Conservation (phyloP, 2,329 filamentous ascomycete species). For the Ilyonectria destructans region DNA sequence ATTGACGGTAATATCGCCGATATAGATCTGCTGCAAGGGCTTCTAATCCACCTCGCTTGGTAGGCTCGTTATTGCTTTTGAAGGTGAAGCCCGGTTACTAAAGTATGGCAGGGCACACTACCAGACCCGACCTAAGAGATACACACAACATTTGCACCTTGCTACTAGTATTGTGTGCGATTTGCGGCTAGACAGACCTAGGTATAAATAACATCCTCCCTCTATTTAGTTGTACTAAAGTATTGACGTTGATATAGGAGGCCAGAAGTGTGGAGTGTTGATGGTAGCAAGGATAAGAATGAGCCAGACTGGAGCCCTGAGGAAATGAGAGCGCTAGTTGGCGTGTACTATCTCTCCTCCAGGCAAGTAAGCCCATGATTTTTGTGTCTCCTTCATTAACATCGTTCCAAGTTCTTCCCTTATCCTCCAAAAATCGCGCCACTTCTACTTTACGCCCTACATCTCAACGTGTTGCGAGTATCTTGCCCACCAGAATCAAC, state of each 20-base stretch:
- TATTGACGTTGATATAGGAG: conserved; percentile 21
- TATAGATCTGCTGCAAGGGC: conserved; percentile 51
- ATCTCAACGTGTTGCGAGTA: conserved; percentile 46
- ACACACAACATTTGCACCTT: conserved; percentile 50
- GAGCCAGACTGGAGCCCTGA: conserved; percentile 47
- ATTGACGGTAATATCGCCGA: conserved; percentile 40
- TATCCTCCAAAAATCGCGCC: conserved; percentile 51
- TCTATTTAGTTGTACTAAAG: not conserved
- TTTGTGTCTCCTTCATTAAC: not conserved
- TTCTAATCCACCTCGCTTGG: conserved; percentile 53
- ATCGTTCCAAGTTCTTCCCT: conserved; percentile 44
- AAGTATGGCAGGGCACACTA: conserved; percentile 51
- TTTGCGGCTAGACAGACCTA: conserved; percentile 49
- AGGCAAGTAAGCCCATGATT: conserved; percentile 27
- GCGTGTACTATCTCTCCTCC: conserved; percentile 52
- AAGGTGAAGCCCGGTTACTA: not conserved
- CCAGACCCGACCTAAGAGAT: conserved; percentile 48
- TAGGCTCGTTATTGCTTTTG: not conserved
- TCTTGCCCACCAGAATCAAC: conserved; percentile 33
- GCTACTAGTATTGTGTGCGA: conserved; percentile 53
- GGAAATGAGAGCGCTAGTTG: conserved; percentile 50
- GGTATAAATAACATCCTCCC: not conserved
- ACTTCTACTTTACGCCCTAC: conserved; percentile 44
- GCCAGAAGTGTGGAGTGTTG: conserved; percentile 47
- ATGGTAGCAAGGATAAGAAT: conserved; percentile 35